phyloP scores from a whole-genome alignment of 805 yeast genomes.

The Yarrowia sp. region DNA sequence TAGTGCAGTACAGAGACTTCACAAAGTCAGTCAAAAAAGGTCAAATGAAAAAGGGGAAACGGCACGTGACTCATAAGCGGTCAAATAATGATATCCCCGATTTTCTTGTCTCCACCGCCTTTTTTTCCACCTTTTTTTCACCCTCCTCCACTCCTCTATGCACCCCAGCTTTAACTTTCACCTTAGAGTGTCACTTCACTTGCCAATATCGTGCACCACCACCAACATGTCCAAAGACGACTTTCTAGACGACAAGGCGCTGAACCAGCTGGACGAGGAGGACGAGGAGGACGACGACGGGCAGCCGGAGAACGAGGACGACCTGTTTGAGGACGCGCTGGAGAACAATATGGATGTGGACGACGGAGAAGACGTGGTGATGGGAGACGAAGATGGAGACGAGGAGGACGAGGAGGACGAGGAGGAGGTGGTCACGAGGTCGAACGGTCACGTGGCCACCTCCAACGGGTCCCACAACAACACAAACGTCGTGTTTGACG shows the following conservation, averaged over 20 bases:
- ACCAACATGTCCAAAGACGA: constrained; percentile 32
- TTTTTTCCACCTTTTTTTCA: too few relatives aligned
- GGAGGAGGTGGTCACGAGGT: constrained; percentile 46
- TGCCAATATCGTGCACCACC: not conserved
- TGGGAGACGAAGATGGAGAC: constrained; percentile 46
- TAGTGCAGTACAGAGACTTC: too few relatives aligned
- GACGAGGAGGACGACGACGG: constrained; percentile 43
- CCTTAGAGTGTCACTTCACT: too few relatives aligned
- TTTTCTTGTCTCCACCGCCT: too few relatives aligned
- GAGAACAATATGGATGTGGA: constrained; percentile 48
- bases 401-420: constrained; percentile 46
- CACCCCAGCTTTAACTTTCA: constrained; percentile 1
- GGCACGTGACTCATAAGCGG: too few relatives aligned
- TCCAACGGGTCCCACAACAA: constrained; percentile 40
- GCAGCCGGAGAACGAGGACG: constrained; percentile 47
- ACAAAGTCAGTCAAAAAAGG: too few relatives aligned
- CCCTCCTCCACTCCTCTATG: not conserved
- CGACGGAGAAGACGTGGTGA: constrained; percentile 45
- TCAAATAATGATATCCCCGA: too few relatives aligned
- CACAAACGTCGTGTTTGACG: constrained; percentile 39
- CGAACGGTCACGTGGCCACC: constrained; percentile 18
- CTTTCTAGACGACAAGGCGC: constrained; percentile 37
- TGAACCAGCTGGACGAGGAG: constrained; percentile 39
- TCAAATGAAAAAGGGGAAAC: too few relatives aligned
- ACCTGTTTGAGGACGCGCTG: constrained; percentile 48